Evolutionary conservation across 495 filamentous ascomycete genomes (phyloP).

Genomic region (Achaetomiella virescens): DNA sequence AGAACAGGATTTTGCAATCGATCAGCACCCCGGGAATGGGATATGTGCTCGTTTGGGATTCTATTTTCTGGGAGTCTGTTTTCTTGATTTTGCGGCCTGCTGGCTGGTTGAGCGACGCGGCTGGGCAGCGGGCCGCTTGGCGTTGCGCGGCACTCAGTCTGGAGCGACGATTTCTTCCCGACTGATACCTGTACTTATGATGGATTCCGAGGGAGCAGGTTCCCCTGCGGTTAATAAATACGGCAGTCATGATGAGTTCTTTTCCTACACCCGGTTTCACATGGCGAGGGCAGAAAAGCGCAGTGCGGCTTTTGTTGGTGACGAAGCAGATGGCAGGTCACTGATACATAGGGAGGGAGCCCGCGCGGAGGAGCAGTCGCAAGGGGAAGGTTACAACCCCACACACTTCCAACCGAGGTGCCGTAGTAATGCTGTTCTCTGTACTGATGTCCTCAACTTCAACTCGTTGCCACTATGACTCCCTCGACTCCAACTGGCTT

Average conservation of each 20-base stretch:
- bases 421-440: too few relatives aligned
- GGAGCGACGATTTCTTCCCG: conserved; percentile 17
- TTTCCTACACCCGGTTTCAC: neutral
- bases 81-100: conserved; percentile 23
- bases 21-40: conserved; percentile 24
- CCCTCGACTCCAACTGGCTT: too few relatives aligned
- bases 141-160: conserved; percentile 18
- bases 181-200: conserved; percentile 37
- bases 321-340: too few relatives aligned
- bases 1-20: conserved; percentile 30
- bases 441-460: too few relatives aligned
- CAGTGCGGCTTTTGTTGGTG: neutral
- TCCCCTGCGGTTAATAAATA: conserved; percentile 34
- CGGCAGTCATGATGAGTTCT: conserved; percentile 21
- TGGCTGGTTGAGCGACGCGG: conserved; percentile 16
- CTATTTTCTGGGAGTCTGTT: conserved; percentile 30
- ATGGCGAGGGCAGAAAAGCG: too few relatives aligned
- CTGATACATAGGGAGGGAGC: too few relatives aligned
- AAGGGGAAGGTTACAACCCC: too few relatives aligned
- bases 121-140: conserved; percentile 15
- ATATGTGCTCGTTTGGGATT: conserved; percentile 23
- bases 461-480: too few relatives aligned
- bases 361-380: too few relatives aligned
- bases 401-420: too few relatives aligned
- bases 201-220: conserved; percentile 29